Evolutionary conservation across 148 eudicot species (phyloP).

Genomic region (Spergularia marina): DNA sequence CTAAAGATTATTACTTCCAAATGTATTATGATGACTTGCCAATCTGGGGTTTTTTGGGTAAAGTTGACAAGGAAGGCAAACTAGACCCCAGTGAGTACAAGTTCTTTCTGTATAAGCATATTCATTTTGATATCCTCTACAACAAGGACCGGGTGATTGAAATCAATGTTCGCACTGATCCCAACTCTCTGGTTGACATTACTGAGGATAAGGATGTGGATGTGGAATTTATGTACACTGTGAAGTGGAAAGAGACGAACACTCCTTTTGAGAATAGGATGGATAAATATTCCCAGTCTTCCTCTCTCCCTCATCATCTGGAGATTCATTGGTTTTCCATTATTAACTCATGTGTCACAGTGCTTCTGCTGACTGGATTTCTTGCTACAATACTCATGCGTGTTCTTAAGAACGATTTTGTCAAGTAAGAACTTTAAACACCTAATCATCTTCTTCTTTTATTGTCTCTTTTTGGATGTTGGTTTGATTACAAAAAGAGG

Average conservation of each 20-base stretch:
- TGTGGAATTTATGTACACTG: constrained; percentile 61
- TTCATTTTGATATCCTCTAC: constrained; percentile 59
- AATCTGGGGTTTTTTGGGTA: constrained; percentile 66
- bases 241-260: constrained; percentile 58
- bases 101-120: constrained; percentile 53
- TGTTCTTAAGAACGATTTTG: constrained; percentile 69
- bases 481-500: background rate
- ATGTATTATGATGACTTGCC: constrained; percentile 81
- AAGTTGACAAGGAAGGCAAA: constrained; percentile 59
- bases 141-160: constrained; percentile 69
- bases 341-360: constrained; percentile 68
- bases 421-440: constrained; percentile 44
- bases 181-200: constrained; percentile 55
- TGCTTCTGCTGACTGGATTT: constrained; percentile 70
- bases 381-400: constrained; percentile 75
- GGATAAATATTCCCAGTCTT: constrained; percentile 68
- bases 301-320: constrained; percentile 63
- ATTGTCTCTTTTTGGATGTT: background rate
- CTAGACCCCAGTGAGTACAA: constrained; percentile 58
- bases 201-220: constrained; percentile 61
- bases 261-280: constrained; percentile 57
- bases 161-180: constrained; percentile 58
- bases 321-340: constrained; percentile 78
- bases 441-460: background rate
- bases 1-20: constrained; percentile 65